These are phyloP conservation scores for Rosa persica DNA, from an alignment of 306 rosid species.

Conservation along the genomic window DNA sequence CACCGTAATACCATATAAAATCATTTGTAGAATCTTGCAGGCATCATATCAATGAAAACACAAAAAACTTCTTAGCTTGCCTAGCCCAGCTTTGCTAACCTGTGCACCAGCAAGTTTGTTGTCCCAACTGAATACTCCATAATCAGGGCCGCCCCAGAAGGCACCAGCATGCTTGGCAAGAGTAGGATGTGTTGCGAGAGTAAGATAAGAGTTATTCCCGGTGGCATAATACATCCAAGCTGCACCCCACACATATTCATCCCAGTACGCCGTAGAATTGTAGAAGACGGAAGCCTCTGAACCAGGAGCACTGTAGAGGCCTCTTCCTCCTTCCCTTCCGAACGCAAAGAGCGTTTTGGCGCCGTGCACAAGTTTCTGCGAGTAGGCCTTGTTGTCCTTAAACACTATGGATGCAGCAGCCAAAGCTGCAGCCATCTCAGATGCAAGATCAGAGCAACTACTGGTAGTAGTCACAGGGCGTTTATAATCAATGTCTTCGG, in stretches of 20 bases:
- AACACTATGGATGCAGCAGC: constrained; percentile 97
- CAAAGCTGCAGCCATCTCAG: constrained; percentile 94
- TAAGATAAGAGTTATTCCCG: constrained; percentile 81
- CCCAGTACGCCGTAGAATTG: constrained; percentile 82
- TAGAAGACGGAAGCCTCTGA: constrained; percentile 76
- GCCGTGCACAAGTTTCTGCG: constrained; percentile 94
- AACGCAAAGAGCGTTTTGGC: constrained; percentile 78
- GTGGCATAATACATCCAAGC: constrained; percentile 99
- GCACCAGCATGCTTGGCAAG: constrained; percentile 96
- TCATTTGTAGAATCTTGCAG: background rate
- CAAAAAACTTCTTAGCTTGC: background rate
- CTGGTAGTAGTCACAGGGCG: constrained; percentile 68
- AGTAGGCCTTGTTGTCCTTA: constrained; percentile 95
- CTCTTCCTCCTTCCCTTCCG: constrained; percentile 68
- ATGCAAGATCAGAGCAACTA: constrained; percentile 84
- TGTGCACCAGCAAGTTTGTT: constrained; percentile 99
- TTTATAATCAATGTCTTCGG: constrained; percentile 84
- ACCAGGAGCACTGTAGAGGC: constrained; percentile 63
- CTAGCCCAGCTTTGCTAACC: constrained; percentile 41
- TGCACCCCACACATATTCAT: constrained; percentile 94
- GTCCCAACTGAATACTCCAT: constrained; percentile 98
- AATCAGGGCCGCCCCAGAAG: constrained; percentile 96
- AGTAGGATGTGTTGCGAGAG: constrained; percentile 80
- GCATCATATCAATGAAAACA: background rate
- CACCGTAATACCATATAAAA: background rate